Percentiles rank a stretch among this genome's conserved stretches.
phyloP scores from a whole-genome alignment of 768 basidiomycete genomes.

The Peribolospora kevripleyi region DNA sequence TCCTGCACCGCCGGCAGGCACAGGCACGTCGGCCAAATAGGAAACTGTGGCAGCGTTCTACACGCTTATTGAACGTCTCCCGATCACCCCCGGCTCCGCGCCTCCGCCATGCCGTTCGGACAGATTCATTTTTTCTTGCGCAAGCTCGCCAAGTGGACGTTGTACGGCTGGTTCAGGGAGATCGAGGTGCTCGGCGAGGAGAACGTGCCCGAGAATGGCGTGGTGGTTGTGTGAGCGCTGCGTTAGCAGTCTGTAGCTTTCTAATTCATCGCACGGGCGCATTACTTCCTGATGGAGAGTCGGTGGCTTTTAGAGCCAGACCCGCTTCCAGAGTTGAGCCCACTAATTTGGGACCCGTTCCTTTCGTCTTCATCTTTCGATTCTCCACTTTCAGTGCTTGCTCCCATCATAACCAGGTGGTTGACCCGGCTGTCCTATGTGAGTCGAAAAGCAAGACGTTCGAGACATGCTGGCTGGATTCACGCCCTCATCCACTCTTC shows the following conservation, averaged over 20 bases:
- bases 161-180: slow-evolving; percentile 69
- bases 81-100: too few relatives aligned
- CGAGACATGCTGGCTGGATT: slow-evolving; percentile 18
- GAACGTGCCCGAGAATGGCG: slow-evolving; percentile 63
- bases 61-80: too few relatives aligned
- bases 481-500: not conserved
- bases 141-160: slow-evolving; percentile 42
- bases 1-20: too few relatives aligned
- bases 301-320: not conserved
- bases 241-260: not conserved
- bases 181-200: slow-evolving; percentile 66
- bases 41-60: too few relatives aligned
- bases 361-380: not conserved
- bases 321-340: not conserved
- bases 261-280: not conserved
- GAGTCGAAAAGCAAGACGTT: not conserved
- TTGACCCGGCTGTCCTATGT: slow-evolving; percentile 67
- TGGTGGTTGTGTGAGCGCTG: slow-evolving; percentile 57
- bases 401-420: slow-evolving; percentile 88
- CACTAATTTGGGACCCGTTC: not conserved
- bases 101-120: slow-evolving; percentile 19
- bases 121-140: slow-evolving; percentile 28
- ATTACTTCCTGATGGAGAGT: slow-evolving; percentile 3
- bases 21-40: too few relatives aligned
- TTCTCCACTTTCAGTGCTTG: slow-evolving; percentile 30